Conservation (phyloP, 2,329 filamentous ascomycete species). For the Teratosphaeriaceae sp. region DNA sequence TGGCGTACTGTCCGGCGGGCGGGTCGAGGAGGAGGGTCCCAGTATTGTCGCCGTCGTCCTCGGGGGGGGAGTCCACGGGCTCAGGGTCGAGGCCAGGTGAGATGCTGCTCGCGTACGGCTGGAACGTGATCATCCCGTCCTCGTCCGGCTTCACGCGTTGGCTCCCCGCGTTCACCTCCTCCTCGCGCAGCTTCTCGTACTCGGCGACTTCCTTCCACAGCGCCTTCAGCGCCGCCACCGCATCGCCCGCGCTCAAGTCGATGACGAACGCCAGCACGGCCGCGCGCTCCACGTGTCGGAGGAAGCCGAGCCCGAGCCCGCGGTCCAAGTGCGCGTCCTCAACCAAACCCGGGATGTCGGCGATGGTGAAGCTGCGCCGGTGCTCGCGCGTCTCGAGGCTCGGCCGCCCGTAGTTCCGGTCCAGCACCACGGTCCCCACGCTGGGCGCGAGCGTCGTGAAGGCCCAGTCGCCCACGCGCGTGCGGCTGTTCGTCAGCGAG, state of each 20-base stretch:
- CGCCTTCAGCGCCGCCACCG: constrained; percentile 67
- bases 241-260: constrained; percentile 73
- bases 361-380: constrained; percentile 80
- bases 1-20: constrained; percentile 13
- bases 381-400: constrained; percentile 45
- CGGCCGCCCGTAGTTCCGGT: constrained; percentile 75
- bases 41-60: constrained; percentile 15
- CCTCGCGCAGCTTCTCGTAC: constrained; percentile 75
- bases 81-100: constrained; percentile 19
- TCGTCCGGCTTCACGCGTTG: constrained; percentile 45
- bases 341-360: constrained; percentile 91
- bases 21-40: constrained; percentile 16
- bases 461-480: constrained; percentile 88
- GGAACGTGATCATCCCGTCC: constrained; percentile 35
- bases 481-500: constrained; percentile 79
- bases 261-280: constrained; percentile 90
- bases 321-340: constrained; percentile 88
- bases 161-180: constrained; percentile 59
- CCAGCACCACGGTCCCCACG: constrained; percentile 90
- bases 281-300: constrained; percentile 90
- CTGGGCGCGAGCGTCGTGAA: constrained; percentile 95
- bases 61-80: too few species aligned
- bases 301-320: constrained; percentile 83
- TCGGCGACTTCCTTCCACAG: constrained; percentile 87
- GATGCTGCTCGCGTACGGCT: constrained; percentile 41